Percentiles rank a stretch among this genome's conserved stretches.
These are phyloP conservation scores for Vickermania spadyakhi DNA, from an alignment of 208 protist genomes.

Conservation along the genomic window DNA sequence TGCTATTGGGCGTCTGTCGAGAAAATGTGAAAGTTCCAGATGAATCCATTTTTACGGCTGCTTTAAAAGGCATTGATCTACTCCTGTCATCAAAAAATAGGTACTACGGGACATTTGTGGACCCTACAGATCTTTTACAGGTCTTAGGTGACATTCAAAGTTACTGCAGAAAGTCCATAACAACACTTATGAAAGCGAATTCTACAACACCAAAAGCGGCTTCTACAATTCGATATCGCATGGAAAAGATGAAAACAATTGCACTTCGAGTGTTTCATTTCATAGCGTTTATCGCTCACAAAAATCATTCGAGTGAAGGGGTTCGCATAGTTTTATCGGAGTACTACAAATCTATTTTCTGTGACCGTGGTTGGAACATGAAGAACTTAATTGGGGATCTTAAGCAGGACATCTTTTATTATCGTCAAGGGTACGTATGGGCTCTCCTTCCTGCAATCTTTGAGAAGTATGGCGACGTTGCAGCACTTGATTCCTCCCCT, in stretches of 20 bases:
- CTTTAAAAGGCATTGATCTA: slow-evolving; percentile 54
- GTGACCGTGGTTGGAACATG: slow-evolving; percentile 81
- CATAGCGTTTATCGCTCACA: slow-evolving; percentile 69
- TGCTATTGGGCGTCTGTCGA: slow-evolving; percentile 74
- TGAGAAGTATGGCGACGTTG: slow-evolving; percentile 70
- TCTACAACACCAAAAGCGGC: slow-evolving; percentile 32
- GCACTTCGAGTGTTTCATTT: slow-evolving; percentile 79
- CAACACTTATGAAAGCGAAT: slow-evolving; percentile 34
- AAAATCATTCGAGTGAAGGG: slow-evolving; percentile 80
- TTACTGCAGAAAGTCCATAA: slow-evolving; percentile 71
- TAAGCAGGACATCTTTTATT: slow-evolving; percentile 82
- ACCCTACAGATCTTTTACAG: slow-evolving; percentile 62
- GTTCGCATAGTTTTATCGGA: slow-evolving; percentile 68
- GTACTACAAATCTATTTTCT: slow-evolving; percentile 89
- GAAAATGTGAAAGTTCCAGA: slow-evolving; percentile 73
- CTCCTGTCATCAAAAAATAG: slow-evolving; percentile 73
- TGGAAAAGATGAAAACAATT: slow-evolving; percentile 48
- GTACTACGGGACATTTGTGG: slow-evolving; percentile 73
- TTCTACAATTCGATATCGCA: slow-evolving; percentile 36
- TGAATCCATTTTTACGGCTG: slow-evolving; percentile 67
- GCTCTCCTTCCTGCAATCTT: slow-evolving; percentile 54
- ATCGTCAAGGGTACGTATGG: slow-evolving; percentile 84
- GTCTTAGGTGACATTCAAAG: slow-evolving; percentile 83
- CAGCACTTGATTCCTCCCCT: slow-evolving; percentile 31
- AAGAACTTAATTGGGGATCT: slow-evolving; percentile 51